Evolutionary conservation across 371 early-diverging fungal genomes (phyloP).

Genomic region (Mucor mucedo): DNA sequence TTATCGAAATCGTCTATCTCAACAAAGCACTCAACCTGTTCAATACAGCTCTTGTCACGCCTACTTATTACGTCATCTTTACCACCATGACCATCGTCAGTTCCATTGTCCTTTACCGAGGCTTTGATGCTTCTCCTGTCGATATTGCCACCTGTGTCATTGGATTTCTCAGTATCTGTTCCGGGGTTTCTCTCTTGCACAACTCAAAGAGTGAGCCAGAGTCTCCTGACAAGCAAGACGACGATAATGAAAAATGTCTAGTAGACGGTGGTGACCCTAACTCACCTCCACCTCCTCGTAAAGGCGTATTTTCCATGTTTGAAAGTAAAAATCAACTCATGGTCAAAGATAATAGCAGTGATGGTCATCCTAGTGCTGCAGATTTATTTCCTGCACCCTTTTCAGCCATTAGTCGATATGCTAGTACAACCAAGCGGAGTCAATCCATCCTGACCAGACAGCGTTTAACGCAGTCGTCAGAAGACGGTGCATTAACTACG

Average conservation of each 20-base stretch:
- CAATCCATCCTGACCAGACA: constrained; percentile 21
- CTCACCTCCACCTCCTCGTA: constrained; percentile 13
- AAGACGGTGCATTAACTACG: background rate
- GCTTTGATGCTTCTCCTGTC: constrained; percentile 79
- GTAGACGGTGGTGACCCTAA: constrained; percentile 1
- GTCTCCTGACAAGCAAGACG: constrained; percentile 2
- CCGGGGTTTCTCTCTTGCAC: constrained; percentile 51
- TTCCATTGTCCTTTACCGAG: constrained; percentile 86
- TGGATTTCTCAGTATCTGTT: constrained; percentile 89
- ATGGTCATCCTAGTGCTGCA: constrained; percentile 33
- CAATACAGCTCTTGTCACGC: constrained; percentile 90
- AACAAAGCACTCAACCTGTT: constrained; percentile 96
- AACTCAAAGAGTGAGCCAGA: constrained; percentile 36
- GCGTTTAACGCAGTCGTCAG: background rate
- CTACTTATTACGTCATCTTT: constrained; percentile 94
- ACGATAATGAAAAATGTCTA: constrained; percentile 17
- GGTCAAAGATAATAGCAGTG: background rate
- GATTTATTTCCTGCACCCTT: constrained; percentile 45
- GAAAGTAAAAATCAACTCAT: constrained; percentile 16
- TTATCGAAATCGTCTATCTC: constrained; percentile 92
- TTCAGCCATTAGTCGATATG: constrained; percentile 37
- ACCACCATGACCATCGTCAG: constrained; percentile 92
- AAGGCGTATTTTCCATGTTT: constrained; percentile 37
- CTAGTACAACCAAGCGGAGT: constrained; percentile 33
- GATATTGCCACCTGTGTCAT: constrained; percentile 84